Evolutionary conservation across 2,329 filamentous ascomycete genomes (phyloP).

Genomic region (Cladosporium austrohemisphaericum): DNA sequence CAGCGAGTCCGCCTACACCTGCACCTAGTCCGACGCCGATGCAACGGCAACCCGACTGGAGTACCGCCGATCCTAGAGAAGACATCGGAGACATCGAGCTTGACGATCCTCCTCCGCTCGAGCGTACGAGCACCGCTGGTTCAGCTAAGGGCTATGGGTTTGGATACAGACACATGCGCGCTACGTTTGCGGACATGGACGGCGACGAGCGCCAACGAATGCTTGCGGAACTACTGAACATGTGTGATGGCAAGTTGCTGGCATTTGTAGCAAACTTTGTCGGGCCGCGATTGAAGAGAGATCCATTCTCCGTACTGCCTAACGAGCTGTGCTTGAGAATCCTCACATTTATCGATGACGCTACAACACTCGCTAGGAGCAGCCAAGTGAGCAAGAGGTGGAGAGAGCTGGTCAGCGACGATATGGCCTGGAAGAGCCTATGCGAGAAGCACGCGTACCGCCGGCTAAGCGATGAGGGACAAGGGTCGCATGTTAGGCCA

Average conservation of each 20-base stretch:
- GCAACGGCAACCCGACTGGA: constrained; percentile 67
- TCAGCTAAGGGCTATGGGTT: constrained; percentile 29
- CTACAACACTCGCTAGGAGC: constrained; percentile 84
- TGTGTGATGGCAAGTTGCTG: constrained; percentile 91
- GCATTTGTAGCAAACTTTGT: constrained; percentile 97
- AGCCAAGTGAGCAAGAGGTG: constrained; percentile 95
- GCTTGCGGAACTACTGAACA: constrained; percentile 81
- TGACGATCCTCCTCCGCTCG: constrained; percentile 22
- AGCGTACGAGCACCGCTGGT: constrained; percentile 23
- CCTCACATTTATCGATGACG: constrained; percentile 94
- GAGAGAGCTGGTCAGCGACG: constrained; percentile 89
- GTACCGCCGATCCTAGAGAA: constrained; percentile 72
- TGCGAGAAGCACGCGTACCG: constrained; percentile 94
- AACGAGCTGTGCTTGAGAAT: constrained; percentile 93
- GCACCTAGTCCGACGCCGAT: constrained; percentile 63
- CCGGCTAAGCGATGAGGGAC: constrained; percentile 46
- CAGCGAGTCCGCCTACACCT: constrained; percentile 64
- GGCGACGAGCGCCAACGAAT: constrained; percentile 74
- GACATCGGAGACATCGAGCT: constrained; percentile 59
- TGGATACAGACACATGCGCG: constrained; percentile 67
- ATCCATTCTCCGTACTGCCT: constrained; percentile 87
- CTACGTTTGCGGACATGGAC: constrained; percentile 74
- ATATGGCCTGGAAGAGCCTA: constrained; percentile 96
- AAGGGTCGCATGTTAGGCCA: constrained; percentile 2
- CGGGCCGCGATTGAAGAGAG: constrained; percentile 88